Evolutionary conservation across 179 eudicot genomes (phyloP).

Genomic region (Camellia oleifera): DNA sequence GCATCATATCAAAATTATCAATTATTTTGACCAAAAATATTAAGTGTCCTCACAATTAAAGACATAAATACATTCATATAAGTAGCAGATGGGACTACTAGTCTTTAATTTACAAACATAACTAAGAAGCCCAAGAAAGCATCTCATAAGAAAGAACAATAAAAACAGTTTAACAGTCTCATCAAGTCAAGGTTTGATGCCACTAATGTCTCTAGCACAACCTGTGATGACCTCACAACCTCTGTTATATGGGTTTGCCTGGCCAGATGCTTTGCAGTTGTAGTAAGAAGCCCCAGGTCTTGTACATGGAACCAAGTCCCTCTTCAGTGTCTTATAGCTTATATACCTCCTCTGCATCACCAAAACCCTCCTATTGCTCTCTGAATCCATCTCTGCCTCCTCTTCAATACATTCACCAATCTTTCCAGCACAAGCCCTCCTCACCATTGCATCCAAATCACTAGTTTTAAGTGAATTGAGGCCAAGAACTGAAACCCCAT

Average conservation of each 20-base stretch:
- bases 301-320: constrained; percentile 77
- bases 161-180: not conserved
- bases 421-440: constrained; percentile 38
- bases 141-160: not conserved
- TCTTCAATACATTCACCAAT: constrained; percentile 23
- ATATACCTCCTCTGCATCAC: constrained; percentile 56
- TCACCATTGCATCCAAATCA: constrained; percentile 33
- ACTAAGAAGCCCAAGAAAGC: not conserved
- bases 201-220: constrained; percentile 61
- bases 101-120: constrained; percentile 1
- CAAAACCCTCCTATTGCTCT: constrained; percentile 44
- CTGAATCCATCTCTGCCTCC: constrained; percentile 35
- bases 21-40: no score
- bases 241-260: constrained; percentile 64
- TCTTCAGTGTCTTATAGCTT: constrained; percentile 77
- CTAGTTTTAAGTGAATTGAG: constrained; percentile 29
- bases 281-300: constrained; percentile 93
- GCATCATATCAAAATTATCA: not conserved
- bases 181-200: constrained; percentile 20
- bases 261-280: constrained; percentile 54
- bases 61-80: not conserved
- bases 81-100: not conserved
- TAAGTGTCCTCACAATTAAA: not conserved
- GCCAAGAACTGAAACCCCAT: constrained; percentile 38
- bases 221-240: constrained; percentile 82